Base-by-base conservation (phyloP, 192 early-diverging fungal species). In the Spizellomyces sp. region DNA sequence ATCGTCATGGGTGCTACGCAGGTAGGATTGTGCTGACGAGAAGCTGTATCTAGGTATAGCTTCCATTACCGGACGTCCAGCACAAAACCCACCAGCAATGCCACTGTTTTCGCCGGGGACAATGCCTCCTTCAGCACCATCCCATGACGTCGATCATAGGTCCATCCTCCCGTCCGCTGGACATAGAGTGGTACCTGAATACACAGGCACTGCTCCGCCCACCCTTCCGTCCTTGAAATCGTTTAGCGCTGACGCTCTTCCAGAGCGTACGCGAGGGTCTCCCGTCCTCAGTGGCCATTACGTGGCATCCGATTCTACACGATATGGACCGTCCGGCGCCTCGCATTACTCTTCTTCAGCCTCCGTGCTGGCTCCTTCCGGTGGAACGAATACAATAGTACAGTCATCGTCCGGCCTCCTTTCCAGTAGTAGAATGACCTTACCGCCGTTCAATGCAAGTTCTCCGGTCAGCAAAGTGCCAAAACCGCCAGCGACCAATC, bases 391-490 rank as follows among this genome's bases (percentile, higher is more conserved):
- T 36, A 3, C 50, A n/a, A 12, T 54, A 54, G 21, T 22, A 61
- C 12, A 15, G 10, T 36, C 68, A 8, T 41, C 45, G 6, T 22
- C 45, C 4, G 61, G 60, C 10, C 10, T 43, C 9, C 44, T 41
- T 14, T 9, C 27, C 1, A 43, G 15, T 7, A 48, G 17, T 41
- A 19, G 70, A 46, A 60, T 70, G 60, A 62, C 58, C 2, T 44
- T 72, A 19, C 62, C 70, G 46, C 62, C 54, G 0, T 64, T 64
- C 54, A 72, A 64, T 55, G 70, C 70, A n/a, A 72, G 62, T 43
- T 72, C 70, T 10, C 70, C 70, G 17, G 70, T 72, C 9, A 72
- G 70, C 62, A 72, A 72, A 55, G 50, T 72, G 6, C 70, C 70
- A 8, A 72, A 72, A 41, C 70, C 70, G 17, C 70, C 70, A 8